Base-by-base conservation (phyloP, 768 basidiomycete species). In the Jaapia argillacea region DNA sequence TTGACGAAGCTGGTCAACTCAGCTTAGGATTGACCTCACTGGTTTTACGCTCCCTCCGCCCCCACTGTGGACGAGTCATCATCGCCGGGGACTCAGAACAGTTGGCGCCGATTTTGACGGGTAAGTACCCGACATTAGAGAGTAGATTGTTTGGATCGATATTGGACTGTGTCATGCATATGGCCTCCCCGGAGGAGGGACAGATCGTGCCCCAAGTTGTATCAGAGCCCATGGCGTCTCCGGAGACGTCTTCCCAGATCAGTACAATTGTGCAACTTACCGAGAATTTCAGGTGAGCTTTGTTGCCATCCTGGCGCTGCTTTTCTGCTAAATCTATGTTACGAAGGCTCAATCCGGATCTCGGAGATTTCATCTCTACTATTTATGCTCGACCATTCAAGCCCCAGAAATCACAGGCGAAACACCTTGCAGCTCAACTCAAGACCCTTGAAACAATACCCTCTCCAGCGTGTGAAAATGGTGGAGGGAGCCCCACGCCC, bases 1-100 rank as follows among this genome's bases (percentile, higher is more conserved):
- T 72, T 18, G 73, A 75, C 46, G 73, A 75, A 55, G 73, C 72
- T 2, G 70, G 72, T 5, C 73, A 75, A 53, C 64, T 75, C 4
- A 61, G 69, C 1, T 51, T 75, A n/a, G 64, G 64, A 27, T 62
- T 66, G 3, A 58, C 70, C 6, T 63, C 72, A 5, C 54, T 75
- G 4, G 72, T 73, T 2, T 54, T 74, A 25, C 62, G 71, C 7
- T 63, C 63, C 14, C 59, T 75, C 5, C 46, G 48, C 2, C n/a
- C n/a, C n/a, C n/a, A n/a, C n/a, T n/a, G n/a, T n/a, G 69, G 69
- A 4, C 61, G 67, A 18, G 63, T 75, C 18, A 61, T 75, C 18
- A 58, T 74, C 37, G 70, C 72, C 18, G 73, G 73, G 7, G 73
- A 75, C 50, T 71, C 70, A 0, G 69, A 74, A 44, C 73, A 74